Conservation (phyloP, 2,329 filamentous ascomycete species). For the Malbranchea cinnamomea region DNA sequence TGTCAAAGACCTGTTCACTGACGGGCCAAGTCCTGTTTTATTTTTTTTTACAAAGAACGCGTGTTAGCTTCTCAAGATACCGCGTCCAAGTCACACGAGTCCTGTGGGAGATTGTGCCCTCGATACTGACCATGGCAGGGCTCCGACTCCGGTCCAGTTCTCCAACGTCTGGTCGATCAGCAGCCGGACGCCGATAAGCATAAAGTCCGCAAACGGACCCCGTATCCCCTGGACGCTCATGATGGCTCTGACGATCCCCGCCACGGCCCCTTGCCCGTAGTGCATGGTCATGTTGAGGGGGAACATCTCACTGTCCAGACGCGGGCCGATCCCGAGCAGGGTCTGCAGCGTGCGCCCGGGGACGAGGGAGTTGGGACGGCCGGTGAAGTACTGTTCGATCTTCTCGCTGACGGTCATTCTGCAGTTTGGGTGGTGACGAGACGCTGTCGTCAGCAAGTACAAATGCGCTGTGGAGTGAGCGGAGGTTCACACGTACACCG, state of each 20-base stretch:
- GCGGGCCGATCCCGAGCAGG: conserved; percentile 14
- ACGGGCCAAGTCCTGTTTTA: conserved; percentile 17
- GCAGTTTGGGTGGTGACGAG: conserved; percentile 1
- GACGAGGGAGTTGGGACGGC: conserved; percentile 17
- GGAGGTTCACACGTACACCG: too few relatives aligned
- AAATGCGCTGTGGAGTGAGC: too few relatives aligned
- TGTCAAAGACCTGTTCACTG: conserved; percentile 19
- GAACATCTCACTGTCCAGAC: conserved; percentile 12
- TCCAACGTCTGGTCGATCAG: conserved; percentile 19
- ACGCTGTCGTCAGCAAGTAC: too few relatives aligned
- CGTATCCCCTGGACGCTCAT: conserved; percentile 20
- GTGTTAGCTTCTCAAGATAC: too few relatives aligned
- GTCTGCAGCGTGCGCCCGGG: conserved; percentile 15
- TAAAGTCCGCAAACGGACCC: conserved; percentile 17
- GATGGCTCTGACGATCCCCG: conserved; percentile 14
- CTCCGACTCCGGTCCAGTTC: conserved; percentile 16
- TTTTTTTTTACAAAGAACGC: too few relatives aligned
- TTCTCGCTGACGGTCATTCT: conserved; percentile 18
- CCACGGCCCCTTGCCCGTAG: conserved; percentile 17
- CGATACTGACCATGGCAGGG: conserved; percentile 15
- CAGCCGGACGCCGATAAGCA: conserved; percentile 17
- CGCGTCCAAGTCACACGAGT: too few relatives aligned
- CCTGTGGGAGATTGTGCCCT: too few relatives aligned
- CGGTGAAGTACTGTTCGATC: conserved; percentile 17
- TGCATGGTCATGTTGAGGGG: conserved; percentile 16